phyloP scores from a whole-genome alignment of 805 yeast genomes.

The Cyberlindnera euphorbiiphila region DNA sequence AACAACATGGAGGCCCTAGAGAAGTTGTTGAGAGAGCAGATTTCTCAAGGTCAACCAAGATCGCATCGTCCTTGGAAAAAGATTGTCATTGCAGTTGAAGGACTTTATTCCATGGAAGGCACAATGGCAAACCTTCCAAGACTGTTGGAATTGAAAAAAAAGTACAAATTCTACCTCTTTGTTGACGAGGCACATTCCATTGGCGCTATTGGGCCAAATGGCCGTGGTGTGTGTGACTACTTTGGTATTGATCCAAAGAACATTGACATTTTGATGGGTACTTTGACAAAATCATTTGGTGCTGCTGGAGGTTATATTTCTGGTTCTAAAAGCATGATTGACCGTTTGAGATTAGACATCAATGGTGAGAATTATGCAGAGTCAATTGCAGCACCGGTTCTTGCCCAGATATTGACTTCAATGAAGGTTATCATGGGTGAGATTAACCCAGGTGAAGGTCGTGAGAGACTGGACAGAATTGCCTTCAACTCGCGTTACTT shows the following conservation, averaged over 20 bases:
- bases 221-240: slow-evolving; percentile 94
- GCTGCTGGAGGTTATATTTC: slow-evolving; percentile 98
- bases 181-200: slow-evolving; percentile 98
- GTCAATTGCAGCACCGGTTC: slow-evolving; percentile 84
- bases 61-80: slow-evolving; percentile 96
- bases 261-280: slow-evolving; percentile 93
- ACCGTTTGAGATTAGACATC: slow-evolving; percentile 67
- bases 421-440: slow-evolving; percentile 77
- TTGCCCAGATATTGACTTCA: slow-evolving; percentile 82
- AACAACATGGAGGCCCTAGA: slow-evolving; percentile 85
- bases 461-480: slow-evolving; percentile 83
- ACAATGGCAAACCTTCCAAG: slow-evolving; percentile 69
- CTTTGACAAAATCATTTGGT: slow-evolving; percentile 95
- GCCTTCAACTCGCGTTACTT: slow-evolving; percentile 95
- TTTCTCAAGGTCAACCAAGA: slow-evolving; percentile 54
- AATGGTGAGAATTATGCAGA: slow-evolving; percentile 78
- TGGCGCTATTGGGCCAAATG: slow-evolving; percentile 96
- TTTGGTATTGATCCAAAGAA: slow-evolving; percentile 73
- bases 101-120: slow-evolving; percentile 77
- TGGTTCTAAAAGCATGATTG: slow-evolving; percentile 65
- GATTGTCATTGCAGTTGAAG: slow-evolving; percentile 85
- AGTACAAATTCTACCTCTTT: slow-evolving; percentile 84
- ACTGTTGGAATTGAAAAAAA: slow-evolving; percentile 71
- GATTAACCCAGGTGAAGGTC: slow-evolving; percentile 88
- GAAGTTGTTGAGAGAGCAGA: slow-evolving; percentile 65